Evolutionary conservation across 331 rosid genomes (phyloP).

Genomic region (Dryas integrifolia): DNA sequence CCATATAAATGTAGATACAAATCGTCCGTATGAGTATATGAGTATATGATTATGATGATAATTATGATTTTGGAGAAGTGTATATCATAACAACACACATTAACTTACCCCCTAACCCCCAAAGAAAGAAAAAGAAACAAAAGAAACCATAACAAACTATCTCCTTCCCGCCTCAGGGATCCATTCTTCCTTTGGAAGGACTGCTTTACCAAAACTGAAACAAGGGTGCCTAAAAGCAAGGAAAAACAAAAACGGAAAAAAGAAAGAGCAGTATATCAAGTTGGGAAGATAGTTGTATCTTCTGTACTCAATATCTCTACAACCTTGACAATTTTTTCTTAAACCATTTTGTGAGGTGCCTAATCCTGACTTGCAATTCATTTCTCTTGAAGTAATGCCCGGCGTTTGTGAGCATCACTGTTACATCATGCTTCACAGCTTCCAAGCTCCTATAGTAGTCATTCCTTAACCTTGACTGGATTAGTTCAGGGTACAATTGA

Average conservation of each 20-base stretch:
- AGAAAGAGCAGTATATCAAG: neutral
- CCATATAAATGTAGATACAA: too few relatives aligned
- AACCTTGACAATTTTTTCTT: conserved; percentile 56
- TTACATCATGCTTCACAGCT: conserved; percentile 66
- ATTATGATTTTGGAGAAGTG: neutral
- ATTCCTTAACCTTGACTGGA: conserved; percentile 52
- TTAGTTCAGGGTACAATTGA: conserved; percentile 63
- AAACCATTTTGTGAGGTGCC: conserved; percentile 44
- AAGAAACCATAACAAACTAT: neutral
- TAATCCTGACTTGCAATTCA: conserved; percentile 38
- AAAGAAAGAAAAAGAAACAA: too few relatives aligned
- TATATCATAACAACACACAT: neutral
- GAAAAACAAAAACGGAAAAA: neutral
- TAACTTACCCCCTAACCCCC: too few relatives aligned
- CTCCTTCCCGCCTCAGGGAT: neutral
- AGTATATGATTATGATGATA: neutral
- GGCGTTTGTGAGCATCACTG: conserved; percentile 56
- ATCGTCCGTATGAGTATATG: too few relatives aligned
- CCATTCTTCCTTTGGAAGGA: neutral
- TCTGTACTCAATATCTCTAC: conserved; percentile 25
- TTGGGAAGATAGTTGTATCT: neutral
- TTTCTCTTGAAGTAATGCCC: conserved; percentile 32
- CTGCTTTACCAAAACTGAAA: neutral
- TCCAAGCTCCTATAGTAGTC: conserved; percentile 71
- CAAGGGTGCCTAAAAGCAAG: neutral